Evolutionary conservation across 768 basidiomycete species (phyloP).

Genomic region (Sutorius australiensis): DNA sequence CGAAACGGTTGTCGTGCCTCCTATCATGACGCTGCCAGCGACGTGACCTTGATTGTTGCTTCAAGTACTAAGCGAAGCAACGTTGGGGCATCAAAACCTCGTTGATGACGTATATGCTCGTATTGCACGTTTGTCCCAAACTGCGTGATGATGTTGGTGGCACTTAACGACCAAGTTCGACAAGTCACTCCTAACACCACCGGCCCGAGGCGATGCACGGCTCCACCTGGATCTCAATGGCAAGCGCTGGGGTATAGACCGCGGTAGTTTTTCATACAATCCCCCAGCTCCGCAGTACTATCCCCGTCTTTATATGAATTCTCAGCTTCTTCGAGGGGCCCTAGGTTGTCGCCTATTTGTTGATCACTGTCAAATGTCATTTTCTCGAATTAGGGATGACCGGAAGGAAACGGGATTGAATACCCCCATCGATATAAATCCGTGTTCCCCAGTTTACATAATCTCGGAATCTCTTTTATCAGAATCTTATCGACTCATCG

Average conservation of each 20-base stretch:
- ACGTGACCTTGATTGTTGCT: background rate
- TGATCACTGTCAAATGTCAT: background rate
- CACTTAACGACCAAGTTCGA: too few relatives aligned
- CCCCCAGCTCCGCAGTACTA: too few relatives aligned
- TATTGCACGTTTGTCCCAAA: background rate
- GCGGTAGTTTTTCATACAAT: too few relatives aligned
- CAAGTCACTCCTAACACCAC: too few relatives aligned
- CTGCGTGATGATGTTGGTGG: background rate
- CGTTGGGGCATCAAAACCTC: background rate
- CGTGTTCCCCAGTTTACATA: background rate
- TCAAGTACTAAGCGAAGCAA: background rate
- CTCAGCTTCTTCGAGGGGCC: background rate
- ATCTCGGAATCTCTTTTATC: background rate
- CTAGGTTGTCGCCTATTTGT: background rate
- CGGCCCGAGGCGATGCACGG: too few relatives aligned
- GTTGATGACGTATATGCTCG: background rate
- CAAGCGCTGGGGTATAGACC: too few relatives aligned
- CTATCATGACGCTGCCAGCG: background rate
- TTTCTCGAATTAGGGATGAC: background rate
- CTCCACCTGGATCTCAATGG: too few relatives aligned
- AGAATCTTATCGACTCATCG: background rate
- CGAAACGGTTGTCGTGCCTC: background rate
- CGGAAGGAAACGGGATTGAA: background rate
- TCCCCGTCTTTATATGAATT: background rate
- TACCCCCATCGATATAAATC: too few relatives aligned